phyloP scores from a whole-genome alignment of 2,329 filamentous ascomycete species.

The Microcyclospora tardicrescens region DNA sequence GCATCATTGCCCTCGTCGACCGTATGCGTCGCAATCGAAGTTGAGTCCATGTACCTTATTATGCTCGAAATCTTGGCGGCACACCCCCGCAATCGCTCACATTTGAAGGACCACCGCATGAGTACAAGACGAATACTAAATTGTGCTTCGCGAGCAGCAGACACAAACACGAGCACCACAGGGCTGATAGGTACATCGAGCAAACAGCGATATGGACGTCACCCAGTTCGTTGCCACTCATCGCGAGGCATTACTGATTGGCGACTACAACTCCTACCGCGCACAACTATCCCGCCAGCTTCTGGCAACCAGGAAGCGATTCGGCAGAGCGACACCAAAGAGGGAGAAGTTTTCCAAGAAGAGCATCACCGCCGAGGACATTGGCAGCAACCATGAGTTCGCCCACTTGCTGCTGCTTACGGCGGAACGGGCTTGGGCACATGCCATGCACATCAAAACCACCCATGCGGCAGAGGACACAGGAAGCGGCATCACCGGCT shows the following conservation, averaged over 20 bases:
- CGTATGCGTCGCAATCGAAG: too few species aligned
- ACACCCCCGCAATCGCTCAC: too few species aligned
- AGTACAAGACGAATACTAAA: too few species aligned
- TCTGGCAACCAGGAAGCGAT: constrained; percentile 69
- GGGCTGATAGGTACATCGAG: too few species aligned
- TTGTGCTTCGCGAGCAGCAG: too few species aligned
- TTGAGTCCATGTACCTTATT: too few species aligned
- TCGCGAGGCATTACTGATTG: constrained; percentile 73
- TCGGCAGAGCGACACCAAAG: constrained; percentile 71
- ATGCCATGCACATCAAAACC: constrained; percentile 90
- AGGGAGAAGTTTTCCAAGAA: constrained; percentile 73
- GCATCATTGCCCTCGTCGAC: too few species aligned
- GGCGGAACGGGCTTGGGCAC: constrained; percentile 84
- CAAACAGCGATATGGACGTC: constrained; percentile 57
- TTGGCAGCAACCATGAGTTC: constrained; percentile 65
- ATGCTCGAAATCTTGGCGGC: too few species aligned
- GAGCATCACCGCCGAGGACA: constrained; percentile 59
- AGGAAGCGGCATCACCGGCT: constrained; percentile 60
- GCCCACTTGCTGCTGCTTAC: constrained; percentile 69
- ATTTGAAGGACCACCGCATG: too few species aligned
- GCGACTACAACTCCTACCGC: constrained; percentile 80
- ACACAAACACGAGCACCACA: too few species aligned
- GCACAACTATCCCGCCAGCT: constrained; percentile 66
- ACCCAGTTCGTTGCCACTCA: constrained; percentile 70
- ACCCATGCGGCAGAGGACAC: constrained; percentile 62